Evolutionary conservation across 805 yeast species (phyloP), one percentile per base, ranked within the genome.

Genomic region (Wickerhamiella parazyma): DNA sequence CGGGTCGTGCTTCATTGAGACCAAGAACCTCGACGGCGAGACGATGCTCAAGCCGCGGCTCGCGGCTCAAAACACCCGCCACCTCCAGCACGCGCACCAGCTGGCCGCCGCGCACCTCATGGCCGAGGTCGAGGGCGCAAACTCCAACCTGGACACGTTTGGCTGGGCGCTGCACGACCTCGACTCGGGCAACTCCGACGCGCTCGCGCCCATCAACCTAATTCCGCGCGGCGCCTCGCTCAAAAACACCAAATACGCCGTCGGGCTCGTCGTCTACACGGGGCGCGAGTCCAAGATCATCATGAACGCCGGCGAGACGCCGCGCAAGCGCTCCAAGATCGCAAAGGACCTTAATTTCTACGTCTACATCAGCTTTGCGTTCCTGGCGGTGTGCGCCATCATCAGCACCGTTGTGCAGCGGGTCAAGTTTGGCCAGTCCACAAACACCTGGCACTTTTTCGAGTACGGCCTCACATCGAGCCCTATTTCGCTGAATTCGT

Each of bases 271-370:
- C 3, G 64, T 79, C 17, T 80, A 77, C 57, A 81, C 93, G 2
- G 93, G 93, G 41, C 58, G 60, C 21, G 91, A 82, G 50, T 71
- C 89, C 6, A 83, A 82, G 60, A 78, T 82, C 49, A 78, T 81
- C 81, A 65, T 82, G 47, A 82, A 83, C 57, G 72, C 89, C 2
- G 93, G 93, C 42, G 67, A 73, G 20, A 81, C 93, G 0, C 93
- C 93, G 8, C 76, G 80, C 2, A 82, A 82, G 57, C 71, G 74
- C 31, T 75, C 83, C 11, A 70, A 71, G 53, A 76, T 82, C 41
- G 70, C 89, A 2, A 66, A 72, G 39, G 82, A 80, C 56, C 70
- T 82, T 55, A 83, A 82, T 57, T 57, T 72, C 31, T 75, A 77
- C 34, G 87, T 82, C 34, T 54, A 76, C 33, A 66, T 76, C 57